Evolutionary conservation across 2,329 filamentous ascomycete species (phyloP), one percentile per base, ranked within the genome.

Genomic region (Tolypocladium album): DNA sequence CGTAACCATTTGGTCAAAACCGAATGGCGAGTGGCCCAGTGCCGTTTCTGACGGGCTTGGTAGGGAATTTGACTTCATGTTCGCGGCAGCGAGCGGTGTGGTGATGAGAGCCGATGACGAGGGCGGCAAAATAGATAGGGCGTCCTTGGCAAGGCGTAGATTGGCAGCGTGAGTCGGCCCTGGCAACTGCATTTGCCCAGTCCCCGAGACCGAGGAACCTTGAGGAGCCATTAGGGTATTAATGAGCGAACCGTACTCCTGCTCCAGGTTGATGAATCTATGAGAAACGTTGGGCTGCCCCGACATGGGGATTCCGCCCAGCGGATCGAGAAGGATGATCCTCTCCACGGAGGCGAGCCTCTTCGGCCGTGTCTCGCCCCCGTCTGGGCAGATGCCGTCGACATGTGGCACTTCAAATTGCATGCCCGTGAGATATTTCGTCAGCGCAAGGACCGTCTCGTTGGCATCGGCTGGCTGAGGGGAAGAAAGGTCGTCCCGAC

Each of bases 21-120:
- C 74, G 64, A 70, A 72, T 81, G 76, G 71, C 82, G 79, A 58
- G 82, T 85, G 60, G 78, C 78, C 61, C 85, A 78, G 61, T 60
- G 60, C 58, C 60, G 63, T 58, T 67, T 63, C 60, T 38, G 42
- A 59, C 42, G 58, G 34, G 20, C 40, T 74, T 40, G 81, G 62
- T 80, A 83, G 63, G n/a, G 58, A 57, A 22, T 45, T 42, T 45
- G 59, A 60, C 40, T 65, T 61, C 13, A 65, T 62, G 45, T 74
- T 76, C 1, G 92, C 91, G 17, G 92, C 92, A 68, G 95, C 90
- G 34, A 83, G 75, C 0, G 94, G 92, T 0, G 91, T 96, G 1
- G 93, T 94, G 64, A 99, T 88, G 7, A 99, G 80, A 0, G 87
- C 92, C 0, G 94, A 97, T 0, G 93, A 92, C 1, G 89, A 87